These are phyloP conservation scores for Ogataea corticis DNA, from an alignment of 805 yeast genomes.

Conservation along the genomic window DNA sequence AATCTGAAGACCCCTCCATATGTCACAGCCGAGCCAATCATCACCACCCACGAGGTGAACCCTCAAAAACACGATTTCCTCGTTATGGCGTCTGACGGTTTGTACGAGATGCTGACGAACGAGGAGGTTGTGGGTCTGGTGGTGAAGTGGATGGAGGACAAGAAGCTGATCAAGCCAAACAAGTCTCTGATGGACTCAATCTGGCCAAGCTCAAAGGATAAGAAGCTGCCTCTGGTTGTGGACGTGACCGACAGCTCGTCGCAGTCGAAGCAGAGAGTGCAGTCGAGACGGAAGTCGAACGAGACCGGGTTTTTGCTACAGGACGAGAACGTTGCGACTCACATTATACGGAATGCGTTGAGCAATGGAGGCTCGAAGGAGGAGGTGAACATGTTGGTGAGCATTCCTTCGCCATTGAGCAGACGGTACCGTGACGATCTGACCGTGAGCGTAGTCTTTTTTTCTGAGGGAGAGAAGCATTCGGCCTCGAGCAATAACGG, in stretches of 20 bases:
- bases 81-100: conserved; percentile 92
- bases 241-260: conserved; percentile 61
- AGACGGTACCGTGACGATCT: conserved; percentile 93
- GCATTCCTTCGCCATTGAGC: conserved; percentile 89
- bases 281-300: conserved; percentile 54
- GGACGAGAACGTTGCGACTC: conserved; percentile 90
- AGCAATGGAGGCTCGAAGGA: conserved; percentile 85
- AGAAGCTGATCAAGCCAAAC: conserved; percentile 57
- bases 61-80: conserved; percentile 78
- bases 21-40: conserved; percentile 94
- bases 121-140: conserved; percentile 93
- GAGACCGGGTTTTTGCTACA: conserved; percentile 56
- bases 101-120: conserved; percentile 86
- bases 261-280: conserved; percentile 64
- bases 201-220: conserved; percentile 33
- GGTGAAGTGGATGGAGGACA: conserved; percentile 86
- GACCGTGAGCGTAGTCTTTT: conserved; percentile 93
- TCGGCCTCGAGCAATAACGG: conserved; percentile 44
- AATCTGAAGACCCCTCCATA: conserved; percentile 88
- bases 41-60: conserved; percentile 75
- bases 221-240: conserved; percentile 58
- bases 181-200: conserved; percentile 45
- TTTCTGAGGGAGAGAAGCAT: conserved; percentile 56
- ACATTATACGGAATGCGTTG: conserved; percentile 88
- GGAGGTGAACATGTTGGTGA: conserved; percentile 82